phyloP scores from a whole-genome alignment of 148 eudicot species.

The Silene uniflora region DNA sequence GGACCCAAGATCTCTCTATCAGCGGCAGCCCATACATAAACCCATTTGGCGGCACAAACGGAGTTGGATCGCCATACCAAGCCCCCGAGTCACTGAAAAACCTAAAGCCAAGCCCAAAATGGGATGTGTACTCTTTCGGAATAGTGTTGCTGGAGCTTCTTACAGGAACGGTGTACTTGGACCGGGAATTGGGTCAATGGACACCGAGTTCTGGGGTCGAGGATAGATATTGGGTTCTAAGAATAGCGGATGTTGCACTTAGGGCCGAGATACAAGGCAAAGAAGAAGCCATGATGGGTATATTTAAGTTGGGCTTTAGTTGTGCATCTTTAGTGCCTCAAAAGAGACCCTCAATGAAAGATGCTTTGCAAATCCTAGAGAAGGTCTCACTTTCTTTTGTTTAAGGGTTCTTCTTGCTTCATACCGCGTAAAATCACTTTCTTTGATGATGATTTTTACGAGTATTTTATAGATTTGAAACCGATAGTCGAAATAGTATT shows the following conservation, averaged over 20 bases:
- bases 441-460: neutral
- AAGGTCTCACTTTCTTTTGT: conserved; percentile 44
- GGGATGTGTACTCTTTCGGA: conserved; percentile 96
- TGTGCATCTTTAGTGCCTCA: conserved; percentile 75
- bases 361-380: conserved; percentile 69
- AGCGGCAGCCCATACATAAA: conserved; percentile 41
- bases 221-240: conserved; percentile 53
- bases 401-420: conserved; percentile 10
- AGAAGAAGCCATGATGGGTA: conserved; percentile 58
- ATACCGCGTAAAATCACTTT: neutral
- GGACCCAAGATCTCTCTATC: conserved; percentile 33
- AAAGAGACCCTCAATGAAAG: conserved; percentile 90
- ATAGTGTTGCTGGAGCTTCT: conserved; percentile 76
- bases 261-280: conserved; percentile 63
- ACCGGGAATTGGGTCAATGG: conserved; percentile 71
- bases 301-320: conserved; percentile 77
- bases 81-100: conserved; percentile 81
- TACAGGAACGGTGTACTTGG: conserved; percentile 69
- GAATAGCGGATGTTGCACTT: conserved; percentile 72
- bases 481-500: neutral
- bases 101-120: conserved; percentile 69
- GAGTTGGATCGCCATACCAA: conserved; percentile 65
- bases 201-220: conserved; percentile 41
- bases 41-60: conserved; percentile 32
- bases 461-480: conserved; percentile 8